Evolutionary conservation across 345 rosid genomes (phyloP), one percentile per base, ranked within the genome.

Genomic region (Pugionium cornutum): DNA sequence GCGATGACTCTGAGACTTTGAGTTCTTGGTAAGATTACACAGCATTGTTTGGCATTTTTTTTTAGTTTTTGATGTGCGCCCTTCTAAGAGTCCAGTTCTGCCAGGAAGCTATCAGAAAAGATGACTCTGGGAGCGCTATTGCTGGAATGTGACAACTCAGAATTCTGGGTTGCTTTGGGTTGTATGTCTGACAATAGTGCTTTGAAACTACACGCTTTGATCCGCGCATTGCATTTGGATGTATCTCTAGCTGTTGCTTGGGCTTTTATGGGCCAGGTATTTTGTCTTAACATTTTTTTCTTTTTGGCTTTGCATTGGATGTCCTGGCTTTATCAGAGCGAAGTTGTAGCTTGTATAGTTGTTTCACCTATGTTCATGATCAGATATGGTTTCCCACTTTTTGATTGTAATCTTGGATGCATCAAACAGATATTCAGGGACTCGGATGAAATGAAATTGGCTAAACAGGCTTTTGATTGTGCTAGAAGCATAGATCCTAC

Each of bases 401-500:
- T 31, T 39, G 3, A 37, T 53, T 44, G 27, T 43, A 51, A 43
- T 52, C 10, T 51, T 1, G 32, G 31, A 53, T 61, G 63, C 58
- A 49, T 75, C 76, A 70, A 75, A 56, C 83, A 94, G 99, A 75
- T 94, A 58, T 90, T 83, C 72, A 80, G 95, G 75, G 82, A 83
- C 73, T 83, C 76, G 36, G 76, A 75, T 59, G 81, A 90, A 66
- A 81, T 76, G 80, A 83, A 77, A 71, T 58, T 94, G 69, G 91
- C 96, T 63, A 88, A 82, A 67, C 86, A 81, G 76, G 96, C 97
- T 77, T 88, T 90, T 80, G 97, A 94, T 70, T 83, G 75, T 80
- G 92, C 96, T 64, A 88, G 99, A 85, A 91, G 99, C 69, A 81
- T 90, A 71, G 96, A 94, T 83, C 96, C 99, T 78, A 88, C 91